Percentiles rank a stretch among this genome's conserved stretches.
phyloP scores from a whole-genome alignment of 129 eudicot species.

The Tanacetum coccineum region DNA sequence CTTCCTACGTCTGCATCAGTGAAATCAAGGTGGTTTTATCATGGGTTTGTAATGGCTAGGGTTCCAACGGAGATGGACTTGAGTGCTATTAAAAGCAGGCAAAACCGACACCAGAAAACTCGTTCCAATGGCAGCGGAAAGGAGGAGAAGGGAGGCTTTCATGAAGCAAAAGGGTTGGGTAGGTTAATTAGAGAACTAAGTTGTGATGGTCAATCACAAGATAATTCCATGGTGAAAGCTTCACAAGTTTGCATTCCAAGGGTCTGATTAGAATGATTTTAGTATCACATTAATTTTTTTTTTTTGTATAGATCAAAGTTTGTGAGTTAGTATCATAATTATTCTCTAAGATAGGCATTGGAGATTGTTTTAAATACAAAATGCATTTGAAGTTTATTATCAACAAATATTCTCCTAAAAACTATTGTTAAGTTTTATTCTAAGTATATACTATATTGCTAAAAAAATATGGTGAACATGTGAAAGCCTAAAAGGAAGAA shows the following conservation, averaged over 20 bases:
- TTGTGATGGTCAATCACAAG: constrained; percentile 25
- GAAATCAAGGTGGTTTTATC: constrained; percentile 34
- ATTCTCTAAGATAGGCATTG: too few relatives aligned
- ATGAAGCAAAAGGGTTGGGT: constrained; percentile 19
- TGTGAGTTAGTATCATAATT: too few relatives aligned
- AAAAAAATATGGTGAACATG: too few relatives aligned
- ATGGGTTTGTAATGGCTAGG: constrained; percentile 32
- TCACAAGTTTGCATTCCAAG: constrained; percentile 30
- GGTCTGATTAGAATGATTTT: background rate
- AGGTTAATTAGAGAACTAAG: constrained; percentile 31
- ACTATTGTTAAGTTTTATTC: too few relatives aligned
- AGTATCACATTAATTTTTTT: too few relatives aligned
- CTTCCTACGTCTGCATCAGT: constrained; percentile 6
- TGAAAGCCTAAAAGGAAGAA: too few relatives aligned
- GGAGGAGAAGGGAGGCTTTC: constrained; percentile 20
- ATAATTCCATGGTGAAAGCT: constrained; percentile 29
- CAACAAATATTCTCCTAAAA: too few relatives aligned
- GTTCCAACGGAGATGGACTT: constrained; percentile 31
- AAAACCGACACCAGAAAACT: constrained; percentile 22
- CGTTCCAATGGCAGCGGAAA: background rate
- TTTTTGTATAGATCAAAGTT: too few relatives aligned
- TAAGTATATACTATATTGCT: too few relatives aligned
- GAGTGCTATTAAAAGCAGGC: constrained; percentile 26
- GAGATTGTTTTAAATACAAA: too few relatives aligned
- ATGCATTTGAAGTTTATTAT: too few relatives aligned